phyloP scores from a whole-genome alignment of 345 rosid species.

The Lepidium aucheri region DNA sequence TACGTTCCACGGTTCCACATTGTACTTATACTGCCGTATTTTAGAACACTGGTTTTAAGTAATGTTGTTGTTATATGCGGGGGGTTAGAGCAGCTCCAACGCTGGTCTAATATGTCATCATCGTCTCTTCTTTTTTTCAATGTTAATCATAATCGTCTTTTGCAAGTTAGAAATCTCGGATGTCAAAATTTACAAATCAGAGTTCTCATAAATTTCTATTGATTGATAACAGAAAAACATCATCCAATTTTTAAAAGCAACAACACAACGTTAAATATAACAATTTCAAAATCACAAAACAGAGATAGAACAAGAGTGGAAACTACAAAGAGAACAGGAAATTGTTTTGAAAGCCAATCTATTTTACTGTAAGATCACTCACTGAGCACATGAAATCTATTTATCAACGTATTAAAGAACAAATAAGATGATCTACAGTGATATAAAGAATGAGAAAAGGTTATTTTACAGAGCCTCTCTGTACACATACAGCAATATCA shows the following conservation, averaged over 20 bases:
- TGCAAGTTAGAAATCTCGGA: not conserved
- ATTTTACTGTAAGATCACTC: constrained; percentile 9
- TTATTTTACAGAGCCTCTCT: constrained; percentile 18
- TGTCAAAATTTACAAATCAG: not conserved
- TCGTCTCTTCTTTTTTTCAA: no score
- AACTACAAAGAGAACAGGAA: not conserved
- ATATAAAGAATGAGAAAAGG: not conserved
- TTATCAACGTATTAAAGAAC: not conserved
- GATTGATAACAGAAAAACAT: not conserved
- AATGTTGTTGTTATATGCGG: no score
- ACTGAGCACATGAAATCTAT: not conserved
- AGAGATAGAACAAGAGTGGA: not conserved
- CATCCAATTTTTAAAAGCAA: not conserved
- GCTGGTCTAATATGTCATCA: no score
- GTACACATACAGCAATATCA: constrained; percentile 1
- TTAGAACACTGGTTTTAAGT: no score
- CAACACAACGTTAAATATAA: not conserved
- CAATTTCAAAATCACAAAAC: not conserved
- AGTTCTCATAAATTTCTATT: not conserved
- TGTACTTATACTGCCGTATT: no score
- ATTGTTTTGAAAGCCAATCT: not conserved
- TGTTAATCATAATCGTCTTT: not conserved
- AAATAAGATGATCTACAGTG: constrained; percentile 17
- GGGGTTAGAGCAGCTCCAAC: no score
- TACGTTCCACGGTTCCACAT: no score